A percentile compares a stretch with the other conserved stretches of the same genome.
These are phyloP conservation scores for Leccinellum rugosiceps DNA, from an alignment of 768 basidiomycete species.

Conservation along the genomic window DNA sequence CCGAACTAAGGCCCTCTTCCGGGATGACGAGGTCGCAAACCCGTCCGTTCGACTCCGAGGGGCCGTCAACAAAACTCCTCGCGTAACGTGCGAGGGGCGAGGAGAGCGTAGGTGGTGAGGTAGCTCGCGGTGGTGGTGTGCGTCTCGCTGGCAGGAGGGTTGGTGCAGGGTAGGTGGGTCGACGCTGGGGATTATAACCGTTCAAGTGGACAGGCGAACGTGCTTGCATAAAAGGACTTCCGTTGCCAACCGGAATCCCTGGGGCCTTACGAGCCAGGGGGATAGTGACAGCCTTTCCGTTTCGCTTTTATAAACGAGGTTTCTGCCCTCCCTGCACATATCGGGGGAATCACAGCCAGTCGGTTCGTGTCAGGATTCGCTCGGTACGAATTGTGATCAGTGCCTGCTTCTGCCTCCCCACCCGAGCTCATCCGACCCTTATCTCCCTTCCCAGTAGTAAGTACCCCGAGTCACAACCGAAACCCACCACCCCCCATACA, in stretches of 20 bases:
- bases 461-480: neutral
- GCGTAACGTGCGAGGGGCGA: conserved; percentile 25
- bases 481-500: neutral
- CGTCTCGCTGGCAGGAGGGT: conserved; percentile 8
- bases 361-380: conserved; percentile 21
- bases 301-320: conserved; percentile 32
- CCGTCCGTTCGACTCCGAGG: conserved; percentile 10
- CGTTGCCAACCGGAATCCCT: conserved; percentile 10
- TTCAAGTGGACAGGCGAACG: conserved; percentile 29
- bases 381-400: conserved; percentile 14
- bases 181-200: conserved; percentile 20
- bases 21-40: conserved; percentile 31
- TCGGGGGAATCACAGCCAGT: conserved; percentile 21
- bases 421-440: conserved; percentile 23
- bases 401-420: conserved; percentile 15
- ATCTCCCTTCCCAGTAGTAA: conserved; percentile 1
- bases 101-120: conserved; percentile 11
- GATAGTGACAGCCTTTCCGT: conserved; percentile 7
- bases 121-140: neutral
- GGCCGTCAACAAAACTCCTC: conserved; percentile 1
- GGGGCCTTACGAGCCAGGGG: conserved; percentile 8
- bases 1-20: conserved; percentile 30
- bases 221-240: conserved; percentile 30
- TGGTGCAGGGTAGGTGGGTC: conserved; percentile 14
- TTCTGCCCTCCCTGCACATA: conserved; percentile 28